Evolutionary conservation across 495 filamentous ascomycete species (phyloP), one percentile per base, ranked within the genome.

Genomic region (Aspergillus hancockii): DNA sequence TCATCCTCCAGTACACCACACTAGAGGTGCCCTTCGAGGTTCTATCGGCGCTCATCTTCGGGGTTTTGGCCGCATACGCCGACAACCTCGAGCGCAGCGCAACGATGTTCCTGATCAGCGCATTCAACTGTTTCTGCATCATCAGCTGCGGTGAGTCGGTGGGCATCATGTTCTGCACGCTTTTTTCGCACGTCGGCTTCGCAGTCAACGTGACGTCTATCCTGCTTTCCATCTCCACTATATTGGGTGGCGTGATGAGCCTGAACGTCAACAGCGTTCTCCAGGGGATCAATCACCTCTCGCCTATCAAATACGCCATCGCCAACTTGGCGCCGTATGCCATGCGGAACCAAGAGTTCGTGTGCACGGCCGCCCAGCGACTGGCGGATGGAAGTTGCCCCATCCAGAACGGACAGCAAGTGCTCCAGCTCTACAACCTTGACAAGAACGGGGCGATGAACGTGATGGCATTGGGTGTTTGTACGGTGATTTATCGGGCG

Each of bases 91-190:
- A 83, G 8, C 80, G 85, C 28, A 88, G 79, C 0, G 74, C 73
- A 0, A 63, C 76, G 32, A 79, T 90, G 69, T 88, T 87, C 70
- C 88, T 90, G 63, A 79, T 89, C 53, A 70, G 82, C 38, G 74
- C 83, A 1, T 88, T 85, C 69, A 88, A 87, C 68, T 82, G 81
- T 50, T 90, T 92, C 63, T 86, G 83, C 57, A 84, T 92, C 46
- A 88, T 90, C 38, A 85, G 72, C 50, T 89, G 85, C 59, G 89
- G 89, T 4, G 89, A 92, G 73, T 87, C 83, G 45, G 63, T 91
- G n/a, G 89, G 89, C 0, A 91, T 92, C 61, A 84, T 90, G 72
- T 90, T 92, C 73, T 90, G 88, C 66, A 91, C 89, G 0, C 73
- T 91, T 8, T 88, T 91, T 71, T 68, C 73, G 32, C 89, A 92